A percentile compares a stretch with the other conserved stretches of the same genome.
phyloP scores from a whole-genome alignment of 1,284 basidiomycete species.

The Spongispora temasekensis region DNA sequence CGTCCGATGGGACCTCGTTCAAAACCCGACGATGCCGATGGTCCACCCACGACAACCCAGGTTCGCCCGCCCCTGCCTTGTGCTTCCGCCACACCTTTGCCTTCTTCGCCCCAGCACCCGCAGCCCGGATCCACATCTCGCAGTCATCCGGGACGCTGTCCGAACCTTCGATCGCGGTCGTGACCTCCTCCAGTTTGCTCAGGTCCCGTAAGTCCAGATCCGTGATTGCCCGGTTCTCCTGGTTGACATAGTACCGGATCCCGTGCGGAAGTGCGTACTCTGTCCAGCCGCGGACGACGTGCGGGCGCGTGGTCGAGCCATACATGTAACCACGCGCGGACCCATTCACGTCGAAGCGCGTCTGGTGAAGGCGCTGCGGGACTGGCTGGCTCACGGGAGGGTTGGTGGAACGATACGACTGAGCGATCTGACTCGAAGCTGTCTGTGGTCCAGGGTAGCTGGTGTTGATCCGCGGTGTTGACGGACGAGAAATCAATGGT shows the following conservation, averaged over 20 bases:
- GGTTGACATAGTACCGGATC: slow-evolving; percentile 64
- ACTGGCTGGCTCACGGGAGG: slow-evolving; percentile 29
- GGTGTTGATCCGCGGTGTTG: slow-evolving; percentile 34
- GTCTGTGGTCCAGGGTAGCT: slow-evolving; percentile 20
- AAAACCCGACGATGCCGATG: slow-evolving; percentile 57
- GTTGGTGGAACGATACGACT: slow-evolving; percentile 23
- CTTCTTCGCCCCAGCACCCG: slow-evolving; percentile 20
- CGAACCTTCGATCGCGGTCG: slow-evolving; percentile 47
- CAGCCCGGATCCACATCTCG: slow-evolving; percentile 54
- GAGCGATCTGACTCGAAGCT: slow-evolving; percentile 23
- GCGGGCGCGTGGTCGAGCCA: slow-evolving; percentile 26
- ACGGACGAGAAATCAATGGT: slow-evolving; percentile 37
- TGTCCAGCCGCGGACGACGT: slow-evolving; percentile 52
- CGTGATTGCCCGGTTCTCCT: slow-evolving; percentile 56
- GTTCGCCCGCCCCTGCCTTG: slow-evolving; percentile 28
- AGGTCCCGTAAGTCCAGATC: slow-evolving; percentile 62
- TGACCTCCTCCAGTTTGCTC: slow-evolving; percentile 51
- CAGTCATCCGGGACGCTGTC: slow-evolving; percentile 42
- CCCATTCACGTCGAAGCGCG: slow-evolving; percentile 31
- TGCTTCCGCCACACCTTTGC: slow-evolving; percentile 26
- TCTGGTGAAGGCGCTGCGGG: slow-evolving; percentile 31
- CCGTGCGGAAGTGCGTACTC: slow-evolving; percentile 71
- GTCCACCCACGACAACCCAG: slow-evolving; percentile 61
- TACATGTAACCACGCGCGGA: slow-evolving; percentile 32
- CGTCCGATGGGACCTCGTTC: slow-evolving; percentile 43